These are phyloP conservation scores for Debaryomyces castellii DNA, from an alignment of 805 yeast species.

Conservation along the genomic window DNA sequence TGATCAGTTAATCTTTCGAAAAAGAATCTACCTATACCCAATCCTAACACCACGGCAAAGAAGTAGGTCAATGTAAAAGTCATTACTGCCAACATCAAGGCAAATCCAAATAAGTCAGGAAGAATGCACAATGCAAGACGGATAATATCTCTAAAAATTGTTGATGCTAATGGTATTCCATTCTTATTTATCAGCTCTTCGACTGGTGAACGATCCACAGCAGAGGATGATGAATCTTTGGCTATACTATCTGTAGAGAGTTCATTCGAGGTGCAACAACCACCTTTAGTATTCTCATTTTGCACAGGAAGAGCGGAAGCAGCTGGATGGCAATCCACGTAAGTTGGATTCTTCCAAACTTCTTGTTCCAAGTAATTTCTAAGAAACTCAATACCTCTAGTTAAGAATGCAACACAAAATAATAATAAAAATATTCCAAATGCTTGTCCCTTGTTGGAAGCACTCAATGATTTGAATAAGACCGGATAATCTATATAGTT, in stretches of 20 bases:
- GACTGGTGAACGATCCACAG: neutral
- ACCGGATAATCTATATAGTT: slow-evolving; percentile 58
- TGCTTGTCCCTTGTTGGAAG: slow-evolving; percentile 57
- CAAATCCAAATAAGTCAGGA: slow-evolving; percentile 67
- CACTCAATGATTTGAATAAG: slow-evolving; percentile 53
- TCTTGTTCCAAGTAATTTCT: slow-evolving; percentile 66
- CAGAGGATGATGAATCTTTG: neutral
- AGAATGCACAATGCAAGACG: slow-evolving; percentile 56
- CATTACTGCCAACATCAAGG: slow-evolving; percentile 80
- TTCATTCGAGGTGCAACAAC: slow-evolving; percentile 4
- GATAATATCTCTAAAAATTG: slow-evolving; percentile 49
- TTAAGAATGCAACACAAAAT: slow-evolving; percentile 56
- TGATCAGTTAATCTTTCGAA: slow-evolving; percentile 57
- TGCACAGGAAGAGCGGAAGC: slow-evolving; percentile 3
- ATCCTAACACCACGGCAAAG: slow-evolving; percentile 70
- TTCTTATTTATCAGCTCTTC: slow-evolving; percentile 2
- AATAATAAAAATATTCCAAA: slow-evolving; percentile 71
- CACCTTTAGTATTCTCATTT: neutral
- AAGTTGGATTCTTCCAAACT: slow-evolving; percentile 52
- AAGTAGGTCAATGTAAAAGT: slow-evolving; percentile 63
- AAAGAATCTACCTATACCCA: slow-evolving; percentile 67
- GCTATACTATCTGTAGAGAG: neutral
- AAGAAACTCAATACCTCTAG: slow-evolving; percentile 59
- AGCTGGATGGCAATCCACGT: slow-evolving; percentile 18
- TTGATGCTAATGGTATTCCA: slow-evolving; percentile 15